These are phyloP conservation scores for Pseudodiploospora longispora DNA, from an alignment of 2,329 filamentous ascomycete species.

Conservation along the genomic window DNA sequence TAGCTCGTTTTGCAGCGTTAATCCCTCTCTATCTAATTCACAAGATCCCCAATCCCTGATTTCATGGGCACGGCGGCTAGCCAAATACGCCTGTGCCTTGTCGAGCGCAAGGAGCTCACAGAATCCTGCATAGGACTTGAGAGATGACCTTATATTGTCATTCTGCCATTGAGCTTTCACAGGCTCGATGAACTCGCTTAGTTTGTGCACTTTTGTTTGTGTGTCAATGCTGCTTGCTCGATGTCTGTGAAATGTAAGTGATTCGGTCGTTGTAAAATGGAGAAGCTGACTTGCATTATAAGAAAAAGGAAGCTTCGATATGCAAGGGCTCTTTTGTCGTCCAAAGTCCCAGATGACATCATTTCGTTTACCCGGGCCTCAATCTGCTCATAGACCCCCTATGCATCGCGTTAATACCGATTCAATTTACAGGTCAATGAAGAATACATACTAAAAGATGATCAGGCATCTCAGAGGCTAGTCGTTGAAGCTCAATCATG, in stretches of 20 bases:
- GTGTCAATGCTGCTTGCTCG: slow-evolving; percentile 69
- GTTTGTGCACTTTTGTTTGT: slow-evolving; percentile 59
- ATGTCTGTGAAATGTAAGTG: slow-evolving; percentile 45
- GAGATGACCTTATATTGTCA: slow-evolving; percentile 55
- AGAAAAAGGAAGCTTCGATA: slow-evolving; percentile 90
- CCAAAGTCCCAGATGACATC: slow-evolving; percentile 60
- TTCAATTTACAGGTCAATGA: background rate
- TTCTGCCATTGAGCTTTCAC: slow-evolving; percentile 75
- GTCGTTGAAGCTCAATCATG: slow-evolving; percentile 77
- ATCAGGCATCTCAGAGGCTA: slow-evolving; percentile 86
- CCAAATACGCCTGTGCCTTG: slow-evolving; percentile 73
- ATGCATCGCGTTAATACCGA: slow-evolving; percentile 12
- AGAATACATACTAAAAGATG: slow-evolving; percentile 58
- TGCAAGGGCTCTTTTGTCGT: slow-evolving; percentile 77
- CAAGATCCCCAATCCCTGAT: slow-evolving; percentile 77
- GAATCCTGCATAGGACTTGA: slow-evolving; percentile 72
- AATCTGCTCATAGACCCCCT: slow-evolving; percentile 80
- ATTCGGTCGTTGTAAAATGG: background rate
- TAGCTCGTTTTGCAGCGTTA: slow-evolving; percentile 69
- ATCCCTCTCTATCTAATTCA: slow-evolving; percentile 69
- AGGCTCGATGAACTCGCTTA: slow-evolving; percentile 73
- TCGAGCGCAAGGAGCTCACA: slow-evolving; percentile 72
- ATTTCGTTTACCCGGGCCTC: slow-evolving; percentile 77
- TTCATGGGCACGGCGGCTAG: slow-evolving; percentile 61
- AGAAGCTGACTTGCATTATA: slow-evolving; percentile 56